Conservation (phyloP, 495 filamentous ascomycete species). For the Arthonia radiata region DNA sequence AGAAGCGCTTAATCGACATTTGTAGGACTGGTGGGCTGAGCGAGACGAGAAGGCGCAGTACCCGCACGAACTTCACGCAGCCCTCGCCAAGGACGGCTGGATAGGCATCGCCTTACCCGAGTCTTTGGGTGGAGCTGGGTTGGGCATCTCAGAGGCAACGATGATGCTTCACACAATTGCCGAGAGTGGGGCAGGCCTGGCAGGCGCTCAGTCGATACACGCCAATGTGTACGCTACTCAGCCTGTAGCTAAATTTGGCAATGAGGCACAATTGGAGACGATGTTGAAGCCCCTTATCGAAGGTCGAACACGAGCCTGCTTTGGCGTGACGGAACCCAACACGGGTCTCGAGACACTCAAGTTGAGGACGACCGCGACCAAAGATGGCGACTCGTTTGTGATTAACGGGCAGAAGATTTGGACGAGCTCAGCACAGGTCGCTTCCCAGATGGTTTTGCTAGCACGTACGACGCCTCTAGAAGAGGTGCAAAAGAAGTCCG, state of each 20-base stretch:
- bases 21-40: slow-evolving; percentile 41
- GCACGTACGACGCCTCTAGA: slow-evolving; percentile 47
- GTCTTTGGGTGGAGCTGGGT: slow-evolving; percentile 41
- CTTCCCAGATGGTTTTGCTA: slow-evolving; percentile 51
- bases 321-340: slow-evolving; percentile 46
- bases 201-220: slow-evolving; percentile 53
- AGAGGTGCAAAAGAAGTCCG: slow-evolving; percentile 35
- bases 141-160: slow-evolving; percentile 60
- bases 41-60: slow-evolving; percentile 41
- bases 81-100: slow-evolving; percentile 59
- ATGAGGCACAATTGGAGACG: slow-evolving; percentile 26
- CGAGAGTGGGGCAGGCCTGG: slow-evolving; percentile 53
- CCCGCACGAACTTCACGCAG: slow-evolving; percentile 47
- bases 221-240: slow-evolving; percentile 51
- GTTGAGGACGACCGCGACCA: slow-evolving; percentile 32
- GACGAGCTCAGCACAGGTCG: slow-evolving; percentile 61
- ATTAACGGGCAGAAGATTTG: slow-evolving; percentile 57
- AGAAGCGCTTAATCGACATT: slow-evolving; percentile 7
- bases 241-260: slow-evolving; percentile 46
- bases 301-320: slow-evolving; percentile 43
- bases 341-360: slow-evolving; percentile 51
- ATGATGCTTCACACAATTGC: slow-evolving; percentile 72
- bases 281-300: slow-evolving; percentile 45
- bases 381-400: slow-evolving; percentile 25
- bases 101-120: slow-evolving; percentile 56